Evolutionary conservation across 2,329 filamentous ascomycete species (phyloP), one percentile per base, ranked within the genome.

Genomic region (Drechslera avenae): DNA sequence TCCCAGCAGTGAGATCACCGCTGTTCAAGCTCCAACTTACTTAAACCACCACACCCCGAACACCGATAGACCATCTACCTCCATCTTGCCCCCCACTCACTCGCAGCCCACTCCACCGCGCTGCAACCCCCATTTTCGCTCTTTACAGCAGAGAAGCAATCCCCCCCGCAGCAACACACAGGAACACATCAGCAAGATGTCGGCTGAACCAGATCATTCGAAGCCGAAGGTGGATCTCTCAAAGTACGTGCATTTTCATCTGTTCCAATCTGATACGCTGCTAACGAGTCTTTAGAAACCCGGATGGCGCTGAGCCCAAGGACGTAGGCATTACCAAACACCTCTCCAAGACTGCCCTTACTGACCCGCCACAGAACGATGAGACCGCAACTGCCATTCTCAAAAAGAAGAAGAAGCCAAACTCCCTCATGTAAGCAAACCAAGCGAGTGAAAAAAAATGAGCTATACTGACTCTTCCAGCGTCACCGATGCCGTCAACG

Each of bases 321-420:
- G 83, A 90, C 62, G 90, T 95, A 83, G 57, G 50, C 60, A 59
- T 59, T 32, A 17, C 50, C 53, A 33, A 30, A 46, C 43, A 35
- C 31, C 34, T 44, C 35, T 48, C 50, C 39, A 50, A 54, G 43
- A 41, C 36, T 35, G 58, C 48, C 48, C 50, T 56, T 52, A 64
- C 73, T 75, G 57, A 74, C 66, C 58, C 61, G 50, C 62, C 60
- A 60, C 61, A 95, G 87, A 87, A 91, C 69, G 90, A 97, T 75
- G 94, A 96, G 73, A 91, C 88, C 57, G 86, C 94, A 45, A 99
- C 94, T 37, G 94, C 94, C 64, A 99, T 99, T 68, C 85, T 99
- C 71, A 97, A 97, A 83, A 97, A 97, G 85, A 99, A 99, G 89
- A 99, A 99, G 92, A 99, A 99, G 90, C 92, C 92, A 68, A 99